Percentiles rank a stretch among this genome's conserved stretches.
Conservation (phyloP, 345 rosid genomes). For the Aquilaria yunnanensis region DNA sequence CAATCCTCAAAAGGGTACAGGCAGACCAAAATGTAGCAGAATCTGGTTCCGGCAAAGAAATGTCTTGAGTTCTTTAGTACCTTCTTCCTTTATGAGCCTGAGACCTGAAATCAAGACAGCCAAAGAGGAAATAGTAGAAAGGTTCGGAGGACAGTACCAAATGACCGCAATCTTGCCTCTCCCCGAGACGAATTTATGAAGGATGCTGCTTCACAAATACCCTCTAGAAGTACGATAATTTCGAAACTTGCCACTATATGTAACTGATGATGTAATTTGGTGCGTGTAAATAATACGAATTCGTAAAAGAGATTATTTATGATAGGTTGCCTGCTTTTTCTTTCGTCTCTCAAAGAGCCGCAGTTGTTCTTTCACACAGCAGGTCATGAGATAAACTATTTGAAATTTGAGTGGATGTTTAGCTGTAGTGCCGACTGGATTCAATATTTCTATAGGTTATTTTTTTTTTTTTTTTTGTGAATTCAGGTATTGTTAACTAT, state of each 20-base stretch:
- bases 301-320: no score
- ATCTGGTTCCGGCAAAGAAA: not conserved
- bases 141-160: not conserved
- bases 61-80: constrained; percentile 4
- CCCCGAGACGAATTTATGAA: constrained; percentile 6
- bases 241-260: not conserved
- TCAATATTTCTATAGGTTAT: no score
- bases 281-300: not conserved
- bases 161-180: not conserved
- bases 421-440: no score
- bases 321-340: no score
- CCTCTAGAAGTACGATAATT: not conserved
- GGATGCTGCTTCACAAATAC: not conserved
- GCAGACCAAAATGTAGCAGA: not conserved
- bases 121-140: not conserved
- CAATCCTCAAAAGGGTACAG: not conserved
- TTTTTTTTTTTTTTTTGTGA: no score
- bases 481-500: no score
- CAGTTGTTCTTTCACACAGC: no score
- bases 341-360: no score
- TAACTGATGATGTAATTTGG: constrained; percentile 9
- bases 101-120: constrained; percentile 15
- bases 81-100: constrained; percentile 10
- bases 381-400: no score
- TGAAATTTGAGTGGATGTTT: no score